A percentile compares a stretch with the other conserved stretches of the same genome.
phyloP scores from a whole-genome alignment of 2,329 filamentous ascomycete species.

The Calonectria multiphialidica region DNA sequence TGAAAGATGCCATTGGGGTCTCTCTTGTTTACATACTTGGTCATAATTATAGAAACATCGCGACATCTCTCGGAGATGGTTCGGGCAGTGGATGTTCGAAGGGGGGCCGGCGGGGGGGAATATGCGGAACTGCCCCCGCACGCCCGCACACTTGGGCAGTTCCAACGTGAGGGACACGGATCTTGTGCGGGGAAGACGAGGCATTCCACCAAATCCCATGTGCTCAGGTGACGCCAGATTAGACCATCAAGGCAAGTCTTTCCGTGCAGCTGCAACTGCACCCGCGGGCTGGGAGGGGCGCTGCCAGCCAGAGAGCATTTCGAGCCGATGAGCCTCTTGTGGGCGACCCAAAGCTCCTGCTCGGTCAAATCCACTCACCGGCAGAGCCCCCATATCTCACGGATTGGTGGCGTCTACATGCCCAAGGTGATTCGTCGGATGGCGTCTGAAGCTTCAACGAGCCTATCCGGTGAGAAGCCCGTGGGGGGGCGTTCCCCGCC shows the following conservation, averaged over 20 bases:
- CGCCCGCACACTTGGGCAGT: background rate
- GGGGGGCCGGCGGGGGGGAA: background rate
- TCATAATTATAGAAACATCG: background rate
- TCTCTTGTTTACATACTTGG: background rate
- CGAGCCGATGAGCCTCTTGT: background rate
- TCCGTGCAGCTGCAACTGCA: background rate
- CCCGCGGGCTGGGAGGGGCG: background rate
- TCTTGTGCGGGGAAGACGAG: slow-evolving; percentile 6
- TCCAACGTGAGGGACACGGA: background rate
- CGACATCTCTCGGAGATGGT: background rate
- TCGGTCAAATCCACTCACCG: slow-evolving; percentile 40
- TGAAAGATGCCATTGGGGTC: background rate
- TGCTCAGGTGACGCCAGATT: background rate
- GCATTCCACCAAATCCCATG: background rate
- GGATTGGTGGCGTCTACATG: slow-evolving; percentile 29
- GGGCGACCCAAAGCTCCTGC: slow-evolving; percentile 22
- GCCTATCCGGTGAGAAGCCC: slow-evolving; percentile 32
- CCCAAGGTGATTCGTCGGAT: slow-evolving; percentile 15
- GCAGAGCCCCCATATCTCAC: slow-evolving; percentile 17
- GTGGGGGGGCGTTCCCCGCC: slow-evolving; percentile 37
- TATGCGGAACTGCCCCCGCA: slow-evolving; percentile 18
- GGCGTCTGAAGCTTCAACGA: slow-evolving; percentile 9
- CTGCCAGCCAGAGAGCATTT: background rate
- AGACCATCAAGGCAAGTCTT: slow-evolving; percentile 1
- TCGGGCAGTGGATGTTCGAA: background rate